phyloP scores from a whole-genome alignment of 2,329 filamentous ascomycete genomes.

The Leptographium procerum region DNA sequence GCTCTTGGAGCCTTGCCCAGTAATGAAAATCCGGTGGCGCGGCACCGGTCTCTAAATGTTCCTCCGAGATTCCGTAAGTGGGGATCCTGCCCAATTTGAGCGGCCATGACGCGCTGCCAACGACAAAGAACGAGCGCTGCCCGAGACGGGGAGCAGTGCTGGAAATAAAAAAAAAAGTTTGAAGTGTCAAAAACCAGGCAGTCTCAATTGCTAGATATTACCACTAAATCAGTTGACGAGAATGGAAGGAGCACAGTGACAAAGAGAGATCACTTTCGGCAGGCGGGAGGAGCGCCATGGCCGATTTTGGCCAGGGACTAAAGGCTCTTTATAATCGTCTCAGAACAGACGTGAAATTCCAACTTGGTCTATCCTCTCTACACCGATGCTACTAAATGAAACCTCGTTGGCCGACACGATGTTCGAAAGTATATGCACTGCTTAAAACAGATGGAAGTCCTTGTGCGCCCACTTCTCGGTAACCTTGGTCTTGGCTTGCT shows the following conservation, averaged over 20 bases:
- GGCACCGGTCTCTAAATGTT: slow-evolving; percentile 4
- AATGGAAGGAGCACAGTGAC: background rate
- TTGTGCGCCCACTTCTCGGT: slow-evolving; percentile 99
- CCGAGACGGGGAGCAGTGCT: background rate
- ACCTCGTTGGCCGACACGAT: background rate
- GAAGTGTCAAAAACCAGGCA: background rate
- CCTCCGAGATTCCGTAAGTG: slow-evolving; percentile 14
- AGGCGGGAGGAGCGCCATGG: no score
- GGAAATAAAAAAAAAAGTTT: background rate
- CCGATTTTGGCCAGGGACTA: no score
- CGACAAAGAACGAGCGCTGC: background rate
- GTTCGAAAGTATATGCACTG: background rate
- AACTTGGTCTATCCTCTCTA: background rate
- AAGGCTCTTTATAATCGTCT: no score
- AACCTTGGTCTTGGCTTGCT: slow-evolving; percentile 66
- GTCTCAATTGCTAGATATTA: background rate
- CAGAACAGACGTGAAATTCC: no score
- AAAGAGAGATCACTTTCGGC: background rate
- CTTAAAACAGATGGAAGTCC: slow-evolving; percentile 57
- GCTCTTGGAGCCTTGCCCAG: background rate
- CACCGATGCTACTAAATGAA: background rate
- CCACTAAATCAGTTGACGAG: no score
- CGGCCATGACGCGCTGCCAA: background rate
- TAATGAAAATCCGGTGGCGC: background rate
- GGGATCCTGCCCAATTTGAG: background rate